Evolutionary conservation across 2,329 filamentous ascomycete species (phyloP).

Genomic region (Penicillium sp.): DNA sequence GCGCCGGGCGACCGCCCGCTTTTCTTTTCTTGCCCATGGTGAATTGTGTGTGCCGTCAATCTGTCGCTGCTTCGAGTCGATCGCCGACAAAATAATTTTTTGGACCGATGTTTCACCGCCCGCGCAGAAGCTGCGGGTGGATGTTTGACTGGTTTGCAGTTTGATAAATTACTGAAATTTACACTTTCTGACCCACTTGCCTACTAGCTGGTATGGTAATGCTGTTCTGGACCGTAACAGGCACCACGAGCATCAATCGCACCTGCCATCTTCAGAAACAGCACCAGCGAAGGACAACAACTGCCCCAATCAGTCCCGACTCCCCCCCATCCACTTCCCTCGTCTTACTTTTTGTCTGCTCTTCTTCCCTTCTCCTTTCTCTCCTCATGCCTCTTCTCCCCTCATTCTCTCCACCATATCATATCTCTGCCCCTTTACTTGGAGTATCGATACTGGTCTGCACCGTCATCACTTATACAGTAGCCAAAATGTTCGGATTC

Average conservation of each 20-base stretch:
- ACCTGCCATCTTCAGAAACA: slow-evolving; percentile 8
- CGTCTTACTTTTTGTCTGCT: slow-evolving; percentile 10
- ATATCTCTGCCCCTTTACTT: slow-evolving; percentile 29
- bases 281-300: not conserved
- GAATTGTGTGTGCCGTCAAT: slow-evolving; percentile 4
- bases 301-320: slow-evolving; percentile 3
- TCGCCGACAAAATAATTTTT: slow-evolving; percentile 40
- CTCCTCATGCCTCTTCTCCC: slow-evolving; percentile 26
- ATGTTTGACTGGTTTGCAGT: slow-evolving; percentile 30
- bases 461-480: slow-evolving; percentile 35
- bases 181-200: not conserved
- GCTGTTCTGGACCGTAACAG: not conserved
- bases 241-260: slow-evolving; percentile 3
- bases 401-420: slow-evolving; percentile 22
- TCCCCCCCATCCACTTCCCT: not conserved
- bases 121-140: slow-evolving; percentile 10
- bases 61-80: slow-evolving; percentile 10
- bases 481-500: slow-evolving; percentile 45
- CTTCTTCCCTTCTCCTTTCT: slow-evolving; percentile 9
- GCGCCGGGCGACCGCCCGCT: slow-evolving; percentile 55
- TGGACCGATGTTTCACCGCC: slow-evolving; percentile 37
- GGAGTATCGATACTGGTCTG: slow-evolving; percentile 37
- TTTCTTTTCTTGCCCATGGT: slow-evolving; percentile 67
- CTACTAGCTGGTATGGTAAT: not conserved
- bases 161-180: slow-evolving; percentile 14